phyloP scores from a whole-genome alignment of 2,329 filamentous ascomycete genomes.

The Aspergillus caelatus region DNA sequence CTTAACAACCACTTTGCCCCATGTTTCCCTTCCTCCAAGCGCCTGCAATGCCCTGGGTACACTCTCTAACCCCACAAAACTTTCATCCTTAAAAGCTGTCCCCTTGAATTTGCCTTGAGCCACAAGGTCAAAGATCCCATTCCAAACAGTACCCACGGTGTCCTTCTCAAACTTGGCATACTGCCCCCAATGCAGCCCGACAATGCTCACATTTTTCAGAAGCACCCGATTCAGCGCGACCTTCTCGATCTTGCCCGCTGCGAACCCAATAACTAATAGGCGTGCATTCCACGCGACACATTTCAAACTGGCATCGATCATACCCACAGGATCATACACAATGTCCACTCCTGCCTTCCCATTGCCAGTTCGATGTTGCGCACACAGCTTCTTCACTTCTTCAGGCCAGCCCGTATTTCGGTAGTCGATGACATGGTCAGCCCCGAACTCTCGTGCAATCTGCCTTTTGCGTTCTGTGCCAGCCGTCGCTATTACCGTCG shows the following conservation, averaged over 20 bases:
- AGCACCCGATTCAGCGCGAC: conserved; percentile 89
- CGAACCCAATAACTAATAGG: conserved; percentile 86
- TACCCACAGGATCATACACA: conserved; percentile 90
- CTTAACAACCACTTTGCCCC: conserved; percentile 95
- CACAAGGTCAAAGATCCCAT: conserved; percentile 78
- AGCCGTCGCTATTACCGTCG: conserved; percentile 90
- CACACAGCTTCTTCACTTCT: conserved; percentile 70
- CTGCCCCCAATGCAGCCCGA: conserved; percentile 89
- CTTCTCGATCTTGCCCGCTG: conserved; percentile 84
- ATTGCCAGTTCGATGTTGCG: conserved; percentile 62
- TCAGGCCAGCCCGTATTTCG: conserved; percentile 68
- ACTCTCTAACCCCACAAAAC: conserved; percentile 79
- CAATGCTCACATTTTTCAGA: conserved; percentile 88
- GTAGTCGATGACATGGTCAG: conserved; percentile 83
- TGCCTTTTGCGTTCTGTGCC: conserved; percentile 78
- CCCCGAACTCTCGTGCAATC: conserved; percentile 78
- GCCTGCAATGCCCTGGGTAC: conserved; percentile 76
- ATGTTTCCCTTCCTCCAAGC: conserved; percentile 79
- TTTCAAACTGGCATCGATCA: conserved; percentile 85
- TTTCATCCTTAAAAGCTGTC: conserved; percentile 79
- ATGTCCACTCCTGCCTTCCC: conserved; percentile 76
- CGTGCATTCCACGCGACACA: conserved; percentile 93
- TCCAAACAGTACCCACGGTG: conserved; percentile 74
- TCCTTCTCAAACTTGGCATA: conserved; percentile 75
- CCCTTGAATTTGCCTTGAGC: conserved; percentile 75